These are phyloP conservation scores for Saccharomycopsis hybrid DNA, from an alignment of 1,139 yeast genomes.

Conservation along the genomic window DNA sequence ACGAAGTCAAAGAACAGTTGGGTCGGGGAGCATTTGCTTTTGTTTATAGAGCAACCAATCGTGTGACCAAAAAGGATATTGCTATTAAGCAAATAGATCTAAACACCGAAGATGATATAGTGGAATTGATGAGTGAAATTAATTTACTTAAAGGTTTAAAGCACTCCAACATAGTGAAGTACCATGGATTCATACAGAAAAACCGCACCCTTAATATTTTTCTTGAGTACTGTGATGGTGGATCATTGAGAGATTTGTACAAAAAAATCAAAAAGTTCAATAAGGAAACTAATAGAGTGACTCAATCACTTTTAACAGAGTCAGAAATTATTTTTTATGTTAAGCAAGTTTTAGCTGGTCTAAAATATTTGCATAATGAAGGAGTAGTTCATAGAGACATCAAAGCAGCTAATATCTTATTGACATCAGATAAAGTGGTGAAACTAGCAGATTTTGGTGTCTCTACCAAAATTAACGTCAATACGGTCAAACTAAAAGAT, in stretches of 20 bases:
- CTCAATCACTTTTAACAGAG: constrained; percentile 47
- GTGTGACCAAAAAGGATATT: constrained; percentile 58
- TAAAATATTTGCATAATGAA: constrained; percentile 71
- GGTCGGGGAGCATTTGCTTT: constrained; percentile 81
- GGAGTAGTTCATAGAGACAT: constrained; percentile 95
- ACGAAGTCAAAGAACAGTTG: constrained; percentile 51
- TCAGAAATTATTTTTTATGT: constrained; percentile 52
- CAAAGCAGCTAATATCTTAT: constrained; percentile 88
- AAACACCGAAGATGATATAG: constrained; percentile 45
- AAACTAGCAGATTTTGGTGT: constrained; percentile 96
- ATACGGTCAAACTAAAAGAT: constrained; percentile 29
- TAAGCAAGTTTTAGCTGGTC: constrained; percentile 67
- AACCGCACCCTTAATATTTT: constrained; percentile 63
- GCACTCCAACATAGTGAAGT: constrained; percentile 83
- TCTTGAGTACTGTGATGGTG: constrained; percentile 78
- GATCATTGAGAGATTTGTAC: constrained; percentile 70
- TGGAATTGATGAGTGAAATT: constrained; percentile 74
- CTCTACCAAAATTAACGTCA: constrained; percentile 77
- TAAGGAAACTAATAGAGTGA: neutral
- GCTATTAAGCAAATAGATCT: constrained; percentile 77
- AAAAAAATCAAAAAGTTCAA: constrained; percentile 40
- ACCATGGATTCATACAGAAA: constrained; percentile 80
- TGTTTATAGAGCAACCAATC: constrained; percentile 64
- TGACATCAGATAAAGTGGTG: constrained; percentile 76
- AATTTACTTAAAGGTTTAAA: constrained; percentile 74